Evolutionary conservation across 2,329 filamentous ascomycete species (phyloP), one percentile per base, ranked within the genome.

Genomic region (Plectosphaerella sp.): DNA sequence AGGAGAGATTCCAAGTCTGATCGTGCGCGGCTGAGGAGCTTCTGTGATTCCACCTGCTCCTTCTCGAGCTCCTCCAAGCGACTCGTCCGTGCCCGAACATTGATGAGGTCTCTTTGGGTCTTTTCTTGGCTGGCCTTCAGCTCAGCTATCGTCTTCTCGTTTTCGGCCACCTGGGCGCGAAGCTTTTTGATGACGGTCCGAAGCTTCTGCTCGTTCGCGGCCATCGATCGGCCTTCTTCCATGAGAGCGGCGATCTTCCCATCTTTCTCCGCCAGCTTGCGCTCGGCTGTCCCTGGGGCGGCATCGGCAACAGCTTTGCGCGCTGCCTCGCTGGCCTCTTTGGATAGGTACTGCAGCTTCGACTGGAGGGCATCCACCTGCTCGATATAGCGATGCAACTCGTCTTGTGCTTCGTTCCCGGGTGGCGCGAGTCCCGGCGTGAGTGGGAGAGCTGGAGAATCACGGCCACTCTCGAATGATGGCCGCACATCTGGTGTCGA

Each of bases 311-410:
- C 84, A 7, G 84, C 79, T 58, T 84, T 82, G 62, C 86, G 87
- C 1, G 94, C 90, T 1, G 86, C 78, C 33, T 92, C 87, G 0
- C 88, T 83, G 12, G 89, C 86, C 63, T 92, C 88, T 55, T 87
- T 87, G 3, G 92, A 86, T 12, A 99, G 74, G 63, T 95, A 97
- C 59, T 92, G 87, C 25, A 99, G 73, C 65, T 99, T 97, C 7
- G 91, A 84, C 67, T 97, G 90, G 2, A 99, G 73, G 4, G 92
- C 88, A 72, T 99, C 94, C 51, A 97, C 94, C 36, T 88, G 85
- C 69, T 99, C 94, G 7, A 93, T 80, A 57, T 96, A 90, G 47
- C 80, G 80, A 61, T 94, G 85, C 41, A 91, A 79, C 65, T 97
- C 94, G 60, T 94, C 89, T 53, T 93, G 56, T 15, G 43, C 22